Evolutionary conservation across 768 basidiomycete genomes (phyloP), one percentile per base, ranked within the genome.

Genomic region (Naganishia onofrii): DNA sequence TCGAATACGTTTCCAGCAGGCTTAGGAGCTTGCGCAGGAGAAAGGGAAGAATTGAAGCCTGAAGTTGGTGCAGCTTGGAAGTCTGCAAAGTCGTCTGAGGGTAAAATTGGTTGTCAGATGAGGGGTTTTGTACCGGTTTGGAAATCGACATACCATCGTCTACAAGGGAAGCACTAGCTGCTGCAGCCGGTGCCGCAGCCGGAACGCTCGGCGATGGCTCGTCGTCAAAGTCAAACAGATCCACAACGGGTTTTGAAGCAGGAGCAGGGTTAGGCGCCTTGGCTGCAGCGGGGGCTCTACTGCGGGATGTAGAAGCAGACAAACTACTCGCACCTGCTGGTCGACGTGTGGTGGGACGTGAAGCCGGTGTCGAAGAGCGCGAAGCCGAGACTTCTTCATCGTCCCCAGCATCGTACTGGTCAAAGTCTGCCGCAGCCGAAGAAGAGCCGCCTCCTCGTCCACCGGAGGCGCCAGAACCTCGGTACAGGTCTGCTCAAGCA

Each of bases 361-460:
- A 64, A 38, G 68, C 38, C 28, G 74, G 67, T 23, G 71, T 60
- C 26, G 70, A 55, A 21, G 75, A 21, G 75, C 67, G 28, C 74
- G 71, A 54, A 72, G 74, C 31, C 73, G 70, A 55, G 77, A 55
- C 15, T 75, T 71, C 36, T 54, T 97, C 94, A 70, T 92, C 92
- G 46, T 85, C 84, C 1, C 95, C 95, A 15, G 95, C 96, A 73
- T 95, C 91, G 80, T 99, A 99, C 79, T 97, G 94, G 76, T 98
- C 94, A 73, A 87, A 97, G 29, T 86, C 68, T 23, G 54, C 26
- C 26, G n/a, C 67, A 9, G 46, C 23, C n/a, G 36, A 52, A 44
- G 58, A 58, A 12, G 56, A 71, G 32, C 71, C 53, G 44, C 69
- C 42, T 17, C 34, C 46, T n/a, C 52, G 55, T 7, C 31, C n/a